Conservation (phyloP, 768 basidiomycete species). For the Glaciozyma antarctica region DNA sequence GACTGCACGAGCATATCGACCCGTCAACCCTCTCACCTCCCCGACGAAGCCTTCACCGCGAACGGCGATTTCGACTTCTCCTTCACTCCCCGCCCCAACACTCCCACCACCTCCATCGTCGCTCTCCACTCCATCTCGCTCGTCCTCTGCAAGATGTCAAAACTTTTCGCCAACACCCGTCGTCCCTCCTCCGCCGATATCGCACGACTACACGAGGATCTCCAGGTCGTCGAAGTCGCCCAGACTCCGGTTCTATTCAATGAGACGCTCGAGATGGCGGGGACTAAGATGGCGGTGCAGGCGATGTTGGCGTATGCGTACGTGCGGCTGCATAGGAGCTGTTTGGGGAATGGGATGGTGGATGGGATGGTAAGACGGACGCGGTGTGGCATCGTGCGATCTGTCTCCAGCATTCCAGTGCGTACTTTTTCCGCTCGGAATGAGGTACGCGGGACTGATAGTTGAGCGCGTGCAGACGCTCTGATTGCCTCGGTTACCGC, state of each 20-base stretch:
- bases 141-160: conserved; percentile 5
- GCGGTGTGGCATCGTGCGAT: neutral
- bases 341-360: neutral
- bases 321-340: neutral
- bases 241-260: neutral
- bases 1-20: conserved; percentile 5
- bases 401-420: neutral
- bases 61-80: conserved; percentile 6
- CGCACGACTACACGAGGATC: conserved; percentile 5
- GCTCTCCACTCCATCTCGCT: neutral
- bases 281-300: neutral
- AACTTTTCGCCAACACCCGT: neutral
- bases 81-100: neutral
- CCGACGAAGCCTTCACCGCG: conserved; percentile 9
- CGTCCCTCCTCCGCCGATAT: neutral
- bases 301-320: neutral
- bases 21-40: conserved; percentile 1
- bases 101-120: neutral
- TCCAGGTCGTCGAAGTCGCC: neutral
- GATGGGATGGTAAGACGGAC: neutral
- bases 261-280: neutral
- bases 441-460: neutral
- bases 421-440: neutral
- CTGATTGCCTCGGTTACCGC: neutral
- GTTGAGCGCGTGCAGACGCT: neutral